These are phyloP conservation scores for Candida sp. DNA, from an alignment of 1,139 yeast species.

Conservation along the genomic window DNA sequence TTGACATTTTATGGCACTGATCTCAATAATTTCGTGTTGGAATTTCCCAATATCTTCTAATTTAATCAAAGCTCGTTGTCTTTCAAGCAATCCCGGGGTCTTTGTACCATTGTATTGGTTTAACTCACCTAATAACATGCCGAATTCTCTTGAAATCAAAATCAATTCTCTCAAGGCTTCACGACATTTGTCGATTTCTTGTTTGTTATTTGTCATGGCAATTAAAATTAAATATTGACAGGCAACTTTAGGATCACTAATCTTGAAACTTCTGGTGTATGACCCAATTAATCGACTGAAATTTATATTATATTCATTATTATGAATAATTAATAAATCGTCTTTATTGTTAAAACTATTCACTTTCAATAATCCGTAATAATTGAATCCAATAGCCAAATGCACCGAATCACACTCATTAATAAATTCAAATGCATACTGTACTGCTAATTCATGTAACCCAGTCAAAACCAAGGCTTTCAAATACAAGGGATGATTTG, in stretches of 20 bases:
- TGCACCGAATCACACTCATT: constrained; percentile 90
- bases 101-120: constrained; percentile 65
- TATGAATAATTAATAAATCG: constrained; percentile 28
- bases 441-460: constrained; percentile 77
- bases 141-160: constrained; percentile 82
- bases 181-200: constrained; percentile 60
- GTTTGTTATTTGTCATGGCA: constrained; percentile 44
- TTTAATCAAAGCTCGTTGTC: constrained; percentile 64
- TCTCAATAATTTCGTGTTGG: constrained; percentile 64
- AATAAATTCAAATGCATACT: constrained; percentile 56
- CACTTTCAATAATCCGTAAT: constrained; percentile 68
- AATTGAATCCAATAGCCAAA: constrained; percentile 76
- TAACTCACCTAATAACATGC: constrained; percentile 76
- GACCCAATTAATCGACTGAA: constrained; percentile 62
- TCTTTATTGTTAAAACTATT: constrained; percentile 26
- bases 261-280: constrained; percentile 78
- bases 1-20: constrained; percentile 84
- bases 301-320: constrained; percentile 46
- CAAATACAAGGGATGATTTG: constrained; percentile 71
- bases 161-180: constrained; percentile 84
- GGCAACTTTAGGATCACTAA: constrained; percentile 86
- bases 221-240: constrained; percentile 81
- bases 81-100: constrained; percentile 82
- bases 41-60: constrained; percentile 52
- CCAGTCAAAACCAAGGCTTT: constrained; percentile 77